Conservation (phyloP, 345 rosid genomes). For the Boechera stricta region DNA sequence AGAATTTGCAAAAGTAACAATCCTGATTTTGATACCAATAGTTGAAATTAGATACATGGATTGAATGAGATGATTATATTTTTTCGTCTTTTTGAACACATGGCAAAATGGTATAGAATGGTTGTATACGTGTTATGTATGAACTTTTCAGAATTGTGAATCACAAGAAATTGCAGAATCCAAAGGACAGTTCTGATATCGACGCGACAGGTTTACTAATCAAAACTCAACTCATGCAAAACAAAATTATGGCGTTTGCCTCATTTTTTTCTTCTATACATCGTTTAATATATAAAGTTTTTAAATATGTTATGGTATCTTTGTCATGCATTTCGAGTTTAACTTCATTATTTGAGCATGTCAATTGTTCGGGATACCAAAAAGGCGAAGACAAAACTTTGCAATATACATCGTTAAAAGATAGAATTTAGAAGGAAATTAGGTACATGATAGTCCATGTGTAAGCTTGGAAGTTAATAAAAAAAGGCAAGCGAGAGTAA, state of each 20-base stretch:
- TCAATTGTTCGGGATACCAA: neutral
- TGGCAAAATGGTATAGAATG: neutral
- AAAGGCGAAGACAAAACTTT: neutral
- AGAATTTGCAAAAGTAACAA: neutral
- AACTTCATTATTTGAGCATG: neutral
- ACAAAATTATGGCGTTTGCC: no score
- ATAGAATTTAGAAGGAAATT: slow-evolving; percentile 1
- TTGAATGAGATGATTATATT: neutral
- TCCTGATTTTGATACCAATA: slow-evolving; percentile 10
- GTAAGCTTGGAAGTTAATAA: neutral
- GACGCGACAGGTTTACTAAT: neutral
- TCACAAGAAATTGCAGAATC: neutral
- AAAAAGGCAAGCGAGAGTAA: neutral
- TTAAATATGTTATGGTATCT: no score
- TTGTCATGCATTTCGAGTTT: no score
- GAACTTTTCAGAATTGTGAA: neutral
- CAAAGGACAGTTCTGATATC: neutral
- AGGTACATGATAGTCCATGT: slow-evolving; percentile 2
- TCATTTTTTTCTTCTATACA: no score
- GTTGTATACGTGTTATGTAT: neutral
- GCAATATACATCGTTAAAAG: neutral
- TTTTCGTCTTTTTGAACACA: slow-evolving; percentile 1
- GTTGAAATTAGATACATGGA: neutral
- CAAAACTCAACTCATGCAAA: neutral
- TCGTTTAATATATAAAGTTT: no score